phyloP scores from a whole-genome alignment of 371 early-diverging fungal genomes.

The Mucor irregularis region DNA sequence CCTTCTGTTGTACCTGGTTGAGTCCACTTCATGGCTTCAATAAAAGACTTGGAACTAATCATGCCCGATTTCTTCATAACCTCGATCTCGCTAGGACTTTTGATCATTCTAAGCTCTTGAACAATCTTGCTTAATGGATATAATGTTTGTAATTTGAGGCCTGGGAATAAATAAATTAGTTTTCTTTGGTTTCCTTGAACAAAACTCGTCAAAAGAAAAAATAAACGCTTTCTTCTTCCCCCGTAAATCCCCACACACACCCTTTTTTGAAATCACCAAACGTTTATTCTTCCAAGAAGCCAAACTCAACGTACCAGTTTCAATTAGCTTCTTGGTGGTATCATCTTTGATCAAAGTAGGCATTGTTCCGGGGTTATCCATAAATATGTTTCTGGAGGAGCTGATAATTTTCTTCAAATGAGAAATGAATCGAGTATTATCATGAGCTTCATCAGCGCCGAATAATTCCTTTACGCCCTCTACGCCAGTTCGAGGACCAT shows the following conservation, averaged over 20 bases:
- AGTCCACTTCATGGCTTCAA: slow-evolving; percentile 71
- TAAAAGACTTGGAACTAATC: slow-evolving; percentile 79
- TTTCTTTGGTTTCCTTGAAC: neutral
- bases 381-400: slow-evolving; percentile 32
- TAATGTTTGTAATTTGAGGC: slow-evolving; percentile 34
- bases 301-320: slow-evolving; percentile 34
- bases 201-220: neutral
- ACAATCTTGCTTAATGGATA: slow-evolving; percentile 62
- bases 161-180: slow-evolving; percentile 10
- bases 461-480: slow-evolving; percentile 77
- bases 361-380: slow-evolving; percentile 32
- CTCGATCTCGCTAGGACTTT: slow-evolving; percentile 74
- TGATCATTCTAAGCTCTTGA: slow-evolving; percentile 77
- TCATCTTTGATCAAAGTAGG: slow-evolving; percentile 32
- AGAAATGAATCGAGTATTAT: slow-evolving; percentile 31
- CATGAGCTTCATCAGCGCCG: slow-evolving; percentile 81
- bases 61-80: slow-evolving; percentile 80
- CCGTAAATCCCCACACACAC: slow-evolving; percentile 17
- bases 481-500: slow-evolving; percentile 87
- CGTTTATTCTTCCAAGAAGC: slow-evolving; percentile 16
- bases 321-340: slow-evolving; percentile 25
- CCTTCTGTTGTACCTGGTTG: slow-evolving; percentile 74
- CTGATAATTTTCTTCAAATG: slow-evolving; percentile 26
- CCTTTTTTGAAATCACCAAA: slow-evolving; percentile 12
- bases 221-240: neutral